Base-by-base conservation (phyloP, 1,284 basidiomycete genomes). In the Fomitiporia mediterranea region DNA sequence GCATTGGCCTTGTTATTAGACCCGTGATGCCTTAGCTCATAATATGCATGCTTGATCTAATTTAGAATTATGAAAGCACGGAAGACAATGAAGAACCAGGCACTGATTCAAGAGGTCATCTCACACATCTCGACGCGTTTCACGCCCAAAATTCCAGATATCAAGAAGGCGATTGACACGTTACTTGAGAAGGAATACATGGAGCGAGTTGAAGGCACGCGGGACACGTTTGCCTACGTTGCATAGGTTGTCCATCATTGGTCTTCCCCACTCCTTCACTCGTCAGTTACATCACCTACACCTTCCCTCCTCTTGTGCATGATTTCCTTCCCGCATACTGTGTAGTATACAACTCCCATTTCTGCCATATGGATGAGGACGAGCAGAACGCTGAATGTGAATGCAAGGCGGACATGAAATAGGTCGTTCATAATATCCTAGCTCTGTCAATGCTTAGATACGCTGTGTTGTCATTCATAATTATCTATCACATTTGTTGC, bases 151-250 rank as follows among this genome's bases (percentile, higher is more conserved):
- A 89, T 96, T 57, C 86, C 89, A 2, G 93, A 95, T 68, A 94
- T 96, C 74, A 92, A 91, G 73, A 92, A 91, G 82, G 89, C 96
- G n/a, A 98, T 99, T 65, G 97, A 99, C 68, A 88, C 90, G 37
- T 75, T 99, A 35, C 81, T 99, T 54, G 96, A 99, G 76, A 97
- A 98, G 73, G 97, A 98, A 72, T 99, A 97, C 69, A 89, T 99
- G 60, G 94, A 98, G 69, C 86, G 95, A 37, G 88, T 91, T 25
- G 90, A 92, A 27, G 91, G 86, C 15, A 85, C 84, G 48, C 81
- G 85, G 65, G 87, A 90, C 68, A 85, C 83, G 49, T 90, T 89
- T 66, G 83, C 84, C 23, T 90, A 90, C 65, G 84, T 89, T 59
- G 86, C 86, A 74, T 79, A 66, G 38, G 49, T 3, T 30, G 27